Percentiles rank a stretch among this genome's conserved stretches.
Conservation (phyloP, 2,329 filamentous ascomycete genomes). For the Fusarium udum region DNA sequence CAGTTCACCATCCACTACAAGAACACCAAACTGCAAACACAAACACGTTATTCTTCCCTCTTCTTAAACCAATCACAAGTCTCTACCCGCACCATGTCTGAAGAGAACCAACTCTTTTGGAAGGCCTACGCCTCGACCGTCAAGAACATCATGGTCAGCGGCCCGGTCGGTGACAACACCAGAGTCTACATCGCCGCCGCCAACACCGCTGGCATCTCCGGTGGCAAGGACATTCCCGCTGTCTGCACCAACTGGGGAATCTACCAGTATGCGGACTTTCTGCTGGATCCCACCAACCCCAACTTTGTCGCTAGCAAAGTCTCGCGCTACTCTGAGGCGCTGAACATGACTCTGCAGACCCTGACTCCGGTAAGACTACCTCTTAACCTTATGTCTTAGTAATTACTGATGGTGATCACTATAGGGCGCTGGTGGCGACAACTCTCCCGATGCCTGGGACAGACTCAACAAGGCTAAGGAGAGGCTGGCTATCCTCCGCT, state of each 20-base stretch:
- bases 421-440: not conserved
- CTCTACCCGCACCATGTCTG: not conserved
- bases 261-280: not conserved
- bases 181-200: not conserved
- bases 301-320: not conserved
- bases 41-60: not conserved
- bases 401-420: accelerated
- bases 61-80: not conserved
- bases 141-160: not conserved
- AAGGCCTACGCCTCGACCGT: not conserved
- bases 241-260: not conserved
- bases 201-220: not conserved
- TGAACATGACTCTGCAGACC: not conserved
- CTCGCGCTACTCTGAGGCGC: not conserved
- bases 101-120: not conserved
- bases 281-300: not conserved
- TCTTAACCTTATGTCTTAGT: accelerated
- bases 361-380: not conserved
- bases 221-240: not conserved
- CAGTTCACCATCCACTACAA: not conserved
- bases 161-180: not conserved
- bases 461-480: not conserved
- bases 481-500: not conserved
- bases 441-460: not conserved
- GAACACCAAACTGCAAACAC: not conserved